These are phyloP conservation scores for Eucalyptus lansdowneana DNA, from an alignment of 345 rosid genomes.

Conservation along the genomic window DNA sequence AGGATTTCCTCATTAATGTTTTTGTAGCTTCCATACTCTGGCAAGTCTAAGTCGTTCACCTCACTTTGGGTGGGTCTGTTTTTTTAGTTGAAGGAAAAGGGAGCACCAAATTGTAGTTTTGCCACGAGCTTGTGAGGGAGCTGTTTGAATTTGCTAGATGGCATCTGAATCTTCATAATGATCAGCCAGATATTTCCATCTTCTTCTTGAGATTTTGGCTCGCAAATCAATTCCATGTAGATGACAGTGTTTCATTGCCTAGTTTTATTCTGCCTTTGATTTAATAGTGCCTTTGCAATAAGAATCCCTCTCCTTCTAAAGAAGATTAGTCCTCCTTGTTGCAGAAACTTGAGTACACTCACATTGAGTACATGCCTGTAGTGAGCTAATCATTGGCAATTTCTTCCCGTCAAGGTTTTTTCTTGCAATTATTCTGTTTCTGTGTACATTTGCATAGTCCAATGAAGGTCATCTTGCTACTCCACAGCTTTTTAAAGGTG, in stretches of 20 bases:
- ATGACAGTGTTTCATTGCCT: background rate
- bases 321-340: background rate
- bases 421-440: background rate
- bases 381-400: background rate
- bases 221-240: background rate
- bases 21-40: background rate
- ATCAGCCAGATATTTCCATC: background rate
- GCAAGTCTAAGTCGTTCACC: background rate
- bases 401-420: background rate
- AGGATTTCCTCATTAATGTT: background rate
- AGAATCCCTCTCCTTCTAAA: background rate
- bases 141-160: background rate
- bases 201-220: background rate
- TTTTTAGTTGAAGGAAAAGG: background rate
- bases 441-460: background rate
- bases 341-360: background rate
- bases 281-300: background rate
- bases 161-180: background rate
- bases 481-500: background rate
- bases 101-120: background rate
- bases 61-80: background rate
- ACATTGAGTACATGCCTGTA: background rate
- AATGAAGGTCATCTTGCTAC: background rate
- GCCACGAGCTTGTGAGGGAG: background rate
- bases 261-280: background rate